Conservation (phyloP, 2,329 filamentous ascomycete genomes). For the Stachybotrys elegans region DNA sequence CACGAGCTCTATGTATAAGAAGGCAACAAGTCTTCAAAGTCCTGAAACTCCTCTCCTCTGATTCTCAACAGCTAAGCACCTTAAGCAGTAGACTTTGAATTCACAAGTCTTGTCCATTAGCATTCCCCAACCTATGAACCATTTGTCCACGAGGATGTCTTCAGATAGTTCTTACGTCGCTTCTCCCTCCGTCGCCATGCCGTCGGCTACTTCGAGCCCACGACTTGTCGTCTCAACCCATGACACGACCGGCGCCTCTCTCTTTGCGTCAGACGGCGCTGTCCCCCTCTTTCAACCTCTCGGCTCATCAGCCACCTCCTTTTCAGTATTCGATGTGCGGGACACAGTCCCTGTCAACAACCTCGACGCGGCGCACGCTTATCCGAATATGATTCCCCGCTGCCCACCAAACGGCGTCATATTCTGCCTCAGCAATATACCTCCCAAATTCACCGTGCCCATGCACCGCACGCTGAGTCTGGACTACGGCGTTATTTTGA, state of each 20-base stretch:
- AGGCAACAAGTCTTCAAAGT: no score
- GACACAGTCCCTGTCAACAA: slow-evolving; percentile 25
- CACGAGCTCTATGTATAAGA: no score
- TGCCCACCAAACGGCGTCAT: slow-evolving; percentile 28
- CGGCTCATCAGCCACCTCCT: slow-evolving; percentile 21
- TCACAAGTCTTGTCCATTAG: no score
- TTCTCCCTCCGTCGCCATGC: background rate
- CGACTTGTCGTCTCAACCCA: background rate
- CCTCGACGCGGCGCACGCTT: slow-evolving; percentile 9
- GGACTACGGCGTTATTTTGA: slow-evolving; percentile 34
- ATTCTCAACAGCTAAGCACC: no score
- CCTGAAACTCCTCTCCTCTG: no score
- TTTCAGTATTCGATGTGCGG: slow-evolving; percentile 24
- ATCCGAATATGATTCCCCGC: slow-evolving; percentile 21
- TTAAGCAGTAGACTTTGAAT: no score
- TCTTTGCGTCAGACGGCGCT: slow-evolving; percentile 23
- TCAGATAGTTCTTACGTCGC: no score
- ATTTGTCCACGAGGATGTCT: no score
- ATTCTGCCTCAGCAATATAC: slow-evolving; percentile 27
- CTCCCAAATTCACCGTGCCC: slow-evolving; percentile 21
- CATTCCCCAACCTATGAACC: no score
- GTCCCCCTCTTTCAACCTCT: slow-evolving; percentile 23
- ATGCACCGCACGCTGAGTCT: slow-evolving; percentile 37
- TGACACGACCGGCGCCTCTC: slow-evolving; percentile 18
- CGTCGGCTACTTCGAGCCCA: background rate